Evolutionary conservation across 1,284 basidiomycete genomes (phyloP), one percentile per base, ranked within the genome.

Genomic region (Cutaneotrichosporon dermatis): DNA sequence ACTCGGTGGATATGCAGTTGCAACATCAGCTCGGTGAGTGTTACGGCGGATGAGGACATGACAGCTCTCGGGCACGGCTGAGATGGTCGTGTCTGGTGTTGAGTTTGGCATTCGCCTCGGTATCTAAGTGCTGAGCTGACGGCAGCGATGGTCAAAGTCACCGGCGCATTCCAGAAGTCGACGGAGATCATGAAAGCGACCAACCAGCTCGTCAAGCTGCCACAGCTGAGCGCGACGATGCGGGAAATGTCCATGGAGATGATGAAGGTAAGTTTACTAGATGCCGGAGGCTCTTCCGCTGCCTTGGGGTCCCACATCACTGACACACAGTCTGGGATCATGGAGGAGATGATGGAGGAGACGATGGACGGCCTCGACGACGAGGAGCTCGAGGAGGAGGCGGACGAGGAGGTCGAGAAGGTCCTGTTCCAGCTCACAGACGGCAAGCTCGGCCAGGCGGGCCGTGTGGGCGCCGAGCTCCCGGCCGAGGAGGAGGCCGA

Each of bases 161-260:
- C 96, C 2, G 96, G 96, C 7, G 86, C 92, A 25, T 82, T 99
- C 68, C 93, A 97, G 79, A 98, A 94, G 79, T 95, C 92, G 9
- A 94, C 95, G 1, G 95, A 99, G 79, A 98, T 99, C 65, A 99
- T 99, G 95, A 99, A 91, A 79, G 83, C 94, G 39, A 95, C 94
- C 4, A 99, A 96, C 78, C 82, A 88, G 51, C 84, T 99, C 49
- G 82, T 99, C 70, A 93, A 88, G 73, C 82, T 99, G 40, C 96
- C 96, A 13, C 91, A 99, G 75, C 86, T 99, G 56, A 90, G 87
- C 74, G 88, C 87, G 65, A 84, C 86, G 0, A 99, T 99, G 96
- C 85, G 92, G 36, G 89, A 97, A 72, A 95, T 99, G 92, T 91
- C 88, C 69, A 90, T 93, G 86, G 95, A 99, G 78, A 97, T 99